Conservation (phyloP, 345 rosid genomes). For the Conringia planisiliqua region DNA sequence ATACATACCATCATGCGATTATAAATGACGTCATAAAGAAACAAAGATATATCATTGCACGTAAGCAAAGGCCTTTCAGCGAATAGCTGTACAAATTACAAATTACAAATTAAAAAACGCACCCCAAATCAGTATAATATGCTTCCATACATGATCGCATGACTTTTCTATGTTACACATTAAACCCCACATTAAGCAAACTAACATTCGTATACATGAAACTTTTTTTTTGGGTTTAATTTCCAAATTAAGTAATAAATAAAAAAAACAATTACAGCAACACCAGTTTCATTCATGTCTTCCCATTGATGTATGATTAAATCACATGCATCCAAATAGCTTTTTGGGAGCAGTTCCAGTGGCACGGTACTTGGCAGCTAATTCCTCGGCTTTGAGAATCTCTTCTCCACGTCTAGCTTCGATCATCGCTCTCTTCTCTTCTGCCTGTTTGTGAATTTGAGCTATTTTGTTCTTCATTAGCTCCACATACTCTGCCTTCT, state of each 20-base stretch:
- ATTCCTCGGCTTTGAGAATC: slow-evolving; percentile 29
- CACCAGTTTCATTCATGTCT: neutral
- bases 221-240: neutral
- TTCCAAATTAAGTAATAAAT: neutral
- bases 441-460: slow-evolving; percentile 32
- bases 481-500: slow-evolving; percentile 33
- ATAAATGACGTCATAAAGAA: neutral
- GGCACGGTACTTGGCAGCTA: slow-evolving; percentile 36
- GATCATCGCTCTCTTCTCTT: slow-evolving; percentile 38
- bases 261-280: neutral
- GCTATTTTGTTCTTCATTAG: slow-evolving; percentile 37
- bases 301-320: neutral
- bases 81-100: slow-evolving; percentile 1
- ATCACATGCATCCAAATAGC: slow-evolving; percentile 31
- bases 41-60: neutral
- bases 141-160: neutral
- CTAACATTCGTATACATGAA: neutral
- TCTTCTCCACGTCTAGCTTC: slow-evolving; percentile 36
- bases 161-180: neutral
- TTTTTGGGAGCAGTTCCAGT: slow-evolving; percentile 32
- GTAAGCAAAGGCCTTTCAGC: neutral
- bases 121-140: slow-evolving; percentile 1
- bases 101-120: slow-evolving; percentile 1
- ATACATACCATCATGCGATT: neutral
- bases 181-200: slow-evolving; percentile 1